Evolutionary conservation across 148 eudicot species (phyloP), one percentile per base, ranked within the genome.

Genomic region (Silene conica): DNA sequence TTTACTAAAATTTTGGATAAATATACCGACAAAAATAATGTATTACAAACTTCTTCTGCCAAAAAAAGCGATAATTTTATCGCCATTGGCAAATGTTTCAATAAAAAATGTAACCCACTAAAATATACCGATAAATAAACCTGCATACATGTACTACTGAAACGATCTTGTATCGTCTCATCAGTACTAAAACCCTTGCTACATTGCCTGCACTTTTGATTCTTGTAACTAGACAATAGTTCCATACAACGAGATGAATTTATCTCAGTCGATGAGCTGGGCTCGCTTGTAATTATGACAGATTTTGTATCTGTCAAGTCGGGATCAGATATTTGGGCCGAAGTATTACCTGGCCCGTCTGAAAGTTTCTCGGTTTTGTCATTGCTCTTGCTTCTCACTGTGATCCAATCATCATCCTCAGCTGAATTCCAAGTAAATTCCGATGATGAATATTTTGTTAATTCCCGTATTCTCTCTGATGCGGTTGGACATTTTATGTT

Each of bases 351-450:
- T 20, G 31, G 43, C 25, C 50, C 60, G 63, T 18, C 60, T 10
- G 8, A 28, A 56, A 54, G 8, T 19, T 26, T 20, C 15, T 63
- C 74, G 18, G 46, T 3, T 34, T 73, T 21, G 50, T 60, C 43
- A 19, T 5, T 38, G 1, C 19, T 50, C 14, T 38, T 77, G 68
- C 78, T 69, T 70, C 96, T 87, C 4, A 89, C 89, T 18, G 82
- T 83, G 23, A 87, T 69, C 96, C 96, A 91, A 60, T 81, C 88
- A 26, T 86, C 87, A 14, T 87, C 91, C 56, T 66, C 63, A 23
- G 7, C 52, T 87, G 85, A 85, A 31, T 71, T 71, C 9, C 80
- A 80, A 62, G 81, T 34, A 55, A 60, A 55, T 23, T 75, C 66
- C 38, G 1, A 20, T 16, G 54, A 67, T 74, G 81, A 61, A 59